Conservation (phyloP, 2,329 filamentous ascomycete genomes). For the Fusarium sp. region DNA sequence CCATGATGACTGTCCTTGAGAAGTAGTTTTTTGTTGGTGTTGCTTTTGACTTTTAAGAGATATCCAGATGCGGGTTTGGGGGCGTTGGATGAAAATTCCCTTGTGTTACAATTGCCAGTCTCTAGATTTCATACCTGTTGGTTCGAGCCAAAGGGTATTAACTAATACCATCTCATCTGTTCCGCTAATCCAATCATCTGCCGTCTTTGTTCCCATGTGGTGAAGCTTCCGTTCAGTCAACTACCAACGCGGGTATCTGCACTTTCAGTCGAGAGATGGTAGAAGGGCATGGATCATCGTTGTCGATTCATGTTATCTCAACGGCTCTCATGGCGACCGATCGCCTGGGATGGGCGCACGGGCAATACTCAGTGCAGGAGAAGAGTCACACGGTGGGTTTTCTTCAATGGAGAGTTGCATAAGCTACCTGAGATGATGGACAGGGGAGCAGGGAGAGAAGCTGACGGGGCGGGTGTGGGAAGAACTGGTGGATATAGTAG, state of each 20-base stretch:
- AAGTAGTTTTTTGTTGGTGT: constrained; percentile 34
- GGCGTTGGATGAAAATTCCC: constrained; percentile 6
- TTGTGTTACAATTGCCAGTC: not conserved
- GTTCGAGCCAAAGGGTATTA: not conserved
- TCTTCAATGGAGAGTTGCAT: constrained; percentile 48
- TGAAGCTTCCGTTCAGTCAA: not conserved
- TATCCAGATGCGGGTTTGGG: not conserved
- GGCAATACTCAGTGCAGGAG: constrained; percentile 50
- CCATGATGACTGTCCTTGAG: constrained; percentile 45
- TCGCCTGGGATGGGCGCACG: constrained; percentile 53
- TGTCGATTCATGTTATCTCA: constrained; percentile 59
- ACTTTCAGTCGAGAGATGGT: constrained; percentile 30
- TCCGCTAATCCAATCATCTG: not conserved
- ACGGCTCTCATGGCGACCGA: constrained; percentile 52
- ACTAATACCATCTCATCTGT: not conserved
- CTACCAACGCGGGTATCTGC: constrained; percentile 51
- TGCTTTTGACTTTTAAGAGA: not conserved
- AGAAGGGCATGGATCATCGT: constrained; percentile 54
- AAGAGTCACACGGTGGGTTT: constrained; percentile 54
- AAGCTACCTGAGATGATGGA: constrained; percentile 39
- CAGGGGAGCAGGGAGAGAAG: constrained; percentile 50
- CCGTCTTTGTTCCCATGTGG: not conserved
- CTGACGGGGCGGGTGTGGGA: constrained; percentile 52
- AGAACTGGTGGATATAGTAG: constrained; percentile 55
- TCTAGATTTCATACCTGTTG: not conserved